Conservation (phyloP, 2,329 filamentous ascomycete species). For the Xylariaceae sp. region DNA sequence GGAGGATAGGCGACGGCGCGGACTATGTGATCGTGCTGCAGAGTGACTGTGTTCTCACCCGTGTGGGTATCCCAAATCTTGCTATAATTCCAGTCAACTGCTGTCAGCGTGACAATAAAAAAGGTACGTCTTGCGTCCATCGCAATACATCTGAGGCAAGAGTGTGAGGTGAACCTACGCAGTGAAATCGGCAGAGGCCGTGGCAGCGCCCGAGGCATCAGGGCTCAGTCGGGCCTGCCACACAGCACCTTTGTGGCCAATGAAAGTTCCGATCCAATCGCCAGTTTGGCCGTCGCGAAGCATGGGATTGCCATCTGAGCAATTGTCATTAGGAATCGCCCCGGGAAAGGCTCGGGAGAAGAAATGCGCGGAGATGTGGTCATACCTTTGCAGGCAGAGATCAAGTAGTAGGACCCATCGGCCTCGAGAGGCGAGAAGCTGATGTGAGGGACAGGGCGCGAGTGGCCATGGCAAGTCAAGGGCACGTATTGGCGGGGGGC, state of each 20-base stretch:
- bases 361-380: neutral
- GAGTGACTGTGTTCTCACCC: slow-evolving; percentile 80
- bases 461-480: slow-evolving; percentile 91
- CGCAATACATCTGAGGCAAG: neutral
- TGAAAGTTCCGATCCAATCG: slow-evolving; percentile 97
- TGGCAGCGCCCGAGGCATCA: slow-evolving; percentile 84
- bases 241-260: slow-evolving; percentile 96
- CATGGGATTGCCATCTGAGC: slow-evolving; percentile 92
- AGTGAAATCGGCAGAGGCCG: slow-evolving; percentile 93
- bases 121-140: neutral
- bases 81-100: slow-evolving; percentile 42
- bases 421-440: slow-evolving; percentile 83
- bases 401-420: slow-evolving; percentile 84
- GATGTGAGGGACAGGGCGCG: slow-evolving; percentile 85
- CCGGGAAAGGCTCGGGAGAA: neutral
- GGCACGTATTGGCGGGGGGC: slow-evolving; percentile 65
- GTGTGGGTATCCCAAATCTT: slow-evolving; percentile 98
- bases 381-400: slow-evolving; percentile 86
- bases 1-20: slow-evolving; percentile 87
- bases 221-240: slow-evolving; percentile 92
- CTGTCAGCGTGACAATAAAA: neutral
- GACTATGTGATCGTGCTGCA: slow-evolving; percentile 93
- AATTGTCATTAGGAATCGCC: neutral
- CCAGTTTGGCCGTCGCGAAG: slow-evolving; percentile 93
- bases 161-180: slow-evolving; percentile 56